These are phyloP conservation scores for Alnus rubra DNA, from an alignment of 306 rosid genomes.

Conservation along the genomic window DNA sequence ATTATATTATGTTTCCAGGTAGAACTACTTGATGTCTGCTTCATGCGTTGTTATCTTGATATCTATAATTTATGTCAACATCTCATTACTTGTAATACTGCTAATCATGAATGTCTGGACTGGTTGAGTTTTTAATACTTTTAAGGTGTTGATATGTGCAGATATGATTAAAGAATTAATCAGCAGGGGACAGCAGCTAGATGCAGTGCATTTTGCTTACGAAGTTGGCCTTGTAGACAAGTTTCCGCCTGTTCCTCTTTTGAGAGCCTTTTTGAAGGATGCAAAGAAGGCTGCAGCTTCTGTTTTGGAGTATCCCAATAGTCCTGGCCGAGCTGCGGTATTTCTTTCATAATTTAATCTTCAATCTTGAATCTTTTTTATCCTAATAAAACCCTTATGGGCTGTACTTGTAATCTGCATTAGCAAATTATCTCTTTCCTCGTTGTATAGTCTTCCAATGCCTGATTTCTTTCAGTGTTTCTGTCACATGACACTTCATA, in stretches of 20 bases:
- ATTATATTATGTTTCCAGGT: background rate
- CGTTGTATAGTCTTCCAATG: background rate
- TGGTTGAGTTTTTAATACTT: conserved; percentile 11
- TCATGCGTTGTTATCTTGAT: background rate
- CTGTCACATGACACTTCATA: background rate
- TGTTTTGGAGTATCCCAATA: conserved; percentile 84
- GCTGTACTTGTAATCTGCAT: conserved; percentile 5
- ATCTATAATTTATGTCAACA: background rate
- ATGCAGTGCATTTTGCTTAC: conserved; percentile 93
- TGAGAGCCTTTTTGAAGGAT: conserved; percentile 87
- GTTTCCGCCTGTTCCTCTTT: conserved; percentile 88
- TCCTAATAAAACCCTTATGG: background rate
- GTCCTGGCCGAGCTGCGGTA: conserved; percentile 92
- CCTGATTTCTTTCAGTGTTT: conserved; percentile 9
- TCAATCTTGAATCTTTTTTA: background rate
- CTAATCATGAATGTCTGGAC: background rate
- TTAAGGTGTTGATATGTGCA: conserved; percentile 28
- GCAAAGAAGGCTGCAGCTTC: conserved; percentile 95
- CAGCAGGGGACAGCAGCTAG: conserved; percentile 98
- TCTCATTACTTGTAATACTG: background rate
- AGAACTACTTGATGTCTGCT: conserved; percentile 4
- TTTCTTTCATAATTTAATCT: conserved; percentile 18
- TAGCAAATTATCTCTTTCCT: conserved; percentile 3
- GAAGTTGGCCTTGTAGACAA: conserved; percentile 86
- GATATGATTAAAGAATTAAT: conserved; percentile 95